Base-by-base conservation (phyloP, 345 rosid genomes). In the Pistacia vera region DNA sequence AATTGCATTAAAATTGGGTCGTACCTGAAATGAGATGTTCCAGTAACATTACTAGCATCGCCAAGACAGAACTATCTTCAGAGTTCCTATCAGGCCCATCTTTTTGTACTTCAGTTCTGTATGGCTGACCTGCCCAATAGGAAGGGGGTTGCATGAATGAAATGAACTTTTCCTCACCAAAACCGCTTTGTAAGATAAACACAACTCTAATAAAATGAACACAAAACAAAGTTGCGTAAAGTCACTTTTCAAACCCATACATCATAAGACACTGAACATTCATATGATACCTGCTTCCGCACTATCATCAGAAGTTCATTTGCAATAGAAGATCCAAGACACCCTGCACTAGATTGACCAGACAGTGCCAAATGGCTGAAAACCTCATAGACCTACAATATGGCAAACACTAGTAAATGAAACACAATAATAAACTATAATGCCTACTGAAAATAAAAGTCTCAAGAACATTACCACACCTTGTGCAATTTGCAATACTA, bases 281-380 rank as follows among this genome's bases (percentile, higher is more conserved):
- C 33, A 69, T 64, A 51, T 33, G 25, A 35, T 83, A 93, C 98
- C 98, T 93, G 98, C 86, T 91, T 93, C 69, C 89, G 82, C 38
- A 93, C 84, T 68, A 92, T 85, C 89, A 93, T 91, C 71, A 91
- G 66, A 86, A 93, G 91, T 79, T 93, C 98, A 85, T 88, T 88
- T 74, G 90, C 85, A 74, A 93, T 55, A 22, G 92, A 91, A 63
- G 91, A 88, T 78, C 90, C 85, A 72, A 77, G 81, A 58, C 84
- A 79, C 60, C 83, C 83, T 59, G 72, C 75, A 67, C 66, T 83
- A 51, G 79, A 83, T 73, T 79, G 88, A 71, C 88, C 87, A 35
- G 86, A 84, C 64, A 89, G 72, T 33, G 92, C 88, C 41, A 93
- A 83, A 61, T 60, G 81, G 82, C 95, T 86, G 84, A 93, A 90